Evolutionary conservation across 495 filamentous ascomycete species (phyloP), one percentile per base, ranked within the genome.

Genomic region (Aeminium ludgeri): DNA sequence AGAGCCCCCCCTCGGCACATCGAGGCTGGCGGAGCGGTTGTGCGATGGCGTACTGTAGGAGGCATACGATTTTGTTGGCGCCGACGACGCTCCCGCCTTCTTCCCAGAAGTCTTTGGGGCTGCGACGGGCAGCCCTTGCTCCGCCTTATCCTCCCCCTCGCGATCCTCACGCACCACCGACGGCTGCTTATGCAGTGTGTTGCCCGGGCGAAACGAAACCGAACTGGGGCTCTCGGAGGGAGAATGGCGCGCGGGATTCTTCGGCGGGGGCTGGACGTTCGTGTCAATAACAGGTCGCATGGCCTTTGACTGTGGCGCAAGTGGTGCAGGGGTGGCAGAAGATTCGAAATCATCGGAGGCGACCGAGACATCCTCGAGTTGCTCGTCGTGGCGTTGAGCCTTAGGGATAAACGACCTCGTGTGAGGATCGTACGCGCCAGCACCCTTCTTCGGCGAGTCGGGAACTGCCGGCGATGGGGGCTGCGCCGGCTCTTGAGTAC

Each of bases 91-190:
- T 12, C 10, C 3, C n/a, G 30, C 20, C 10, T 30, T 30, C 8
- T 15, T 1, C 2, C 6, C 6, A n/a, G 16, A 19, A 13, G 17
- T 7, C 11, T 36, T 20, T 19, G 5, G 13, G 8, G 8, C 13
- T 38, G 45, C 40, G n/a, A n/a, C 31, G 8, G 34, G 37, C 10
- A 31, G 6, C 6, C 30, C 18, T 10, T 10, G 5, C 10, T 42
- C 48, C 5, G 44, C 56, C 31, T 44, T 37, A 23, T 52, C 53
- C 41, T 74, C 69, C 10, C 58, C 66, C 47, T 75, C 68, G 10
- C 63, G 57, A 47, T 77, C 72, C 53, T 80, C 76, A n/a, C 59
- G 62, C 3, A 79, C 71, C 10, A 71, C 62, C 1, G 75, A 76
- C 1, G 76, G 72, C 45, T 75, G 70, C 49, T 74, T 75, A 12